phyloP scores from a whole-genome alignment of 1,284 basidiomycete genomes.

The Leccinum fuscescens region DNA sequence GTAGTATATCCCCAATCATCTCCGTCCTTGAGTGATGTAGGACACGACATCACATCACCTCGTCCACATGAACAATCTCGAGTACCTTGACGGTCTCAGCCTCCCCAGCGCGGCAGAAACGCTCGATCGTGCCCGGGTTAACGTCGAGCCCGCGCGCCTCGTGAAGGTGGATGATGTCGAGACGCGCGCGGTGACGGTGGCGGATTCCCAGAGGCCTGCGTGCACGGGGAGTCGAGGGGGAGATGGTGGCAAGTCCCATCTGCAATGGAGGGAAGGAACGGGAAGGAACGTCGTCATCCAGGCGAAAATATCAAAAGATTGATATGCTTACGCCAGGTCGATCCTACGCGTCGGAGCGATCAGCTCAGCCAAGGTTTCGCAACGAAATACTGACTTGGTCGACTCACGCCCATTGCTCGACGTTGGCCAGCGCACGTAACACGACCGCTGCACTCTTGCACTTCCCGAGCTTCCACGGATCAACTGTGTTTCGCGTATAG shows the following conservation, averaged over 20 bases:
- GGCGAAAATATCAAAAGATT: neutral
- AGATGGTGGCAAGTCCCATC: neutral
- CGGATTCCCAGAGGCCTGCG: slow-evolving; percentile 1
- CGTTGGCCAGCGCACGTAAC: slow-evolving; percentile 1
- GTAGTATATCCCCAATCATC: too few relatives aligned
- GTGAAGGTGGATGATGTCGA: neutral
- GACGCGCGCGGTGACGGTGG: slow-evolving; percentile 1
- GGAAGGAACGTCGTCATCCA: too few relatives aligned
- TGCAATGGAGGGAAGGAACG: neutral
- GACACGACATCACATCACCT: neutral
- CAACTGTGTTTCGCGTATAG: slow-evolving; percentile 2
- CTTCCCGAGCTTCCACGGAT: slow-evolving; percentile 1
- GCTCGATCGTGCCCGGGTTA: slow-evolving; percentile 2
- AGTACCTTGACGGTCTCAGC: neutral
- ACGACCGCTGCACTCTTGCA: slow-evolving; percentile 1
- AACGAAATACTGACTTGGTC: neutral
- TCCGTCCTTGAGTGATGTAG: too few relatives aligned
- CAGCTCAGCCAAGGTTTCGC: neutral
- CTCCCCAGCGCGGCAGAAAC: slow-evolving; percentile 1
- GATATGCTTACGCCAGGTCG: slow-evolving; percentile 1
- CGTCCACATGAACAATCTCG: neutral
- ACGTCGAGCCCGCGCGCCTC: neutral
- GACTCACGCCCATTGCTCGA: slow-evolving; percentile 3
- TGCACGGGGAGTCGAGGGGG: slow-evolving; percentile 2
- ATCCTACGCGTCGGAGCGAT: neutral